Conservation (phyloP, 2,329 filamentous ascomycete species). For the Calonectria pseudoturangicola region DNA sequence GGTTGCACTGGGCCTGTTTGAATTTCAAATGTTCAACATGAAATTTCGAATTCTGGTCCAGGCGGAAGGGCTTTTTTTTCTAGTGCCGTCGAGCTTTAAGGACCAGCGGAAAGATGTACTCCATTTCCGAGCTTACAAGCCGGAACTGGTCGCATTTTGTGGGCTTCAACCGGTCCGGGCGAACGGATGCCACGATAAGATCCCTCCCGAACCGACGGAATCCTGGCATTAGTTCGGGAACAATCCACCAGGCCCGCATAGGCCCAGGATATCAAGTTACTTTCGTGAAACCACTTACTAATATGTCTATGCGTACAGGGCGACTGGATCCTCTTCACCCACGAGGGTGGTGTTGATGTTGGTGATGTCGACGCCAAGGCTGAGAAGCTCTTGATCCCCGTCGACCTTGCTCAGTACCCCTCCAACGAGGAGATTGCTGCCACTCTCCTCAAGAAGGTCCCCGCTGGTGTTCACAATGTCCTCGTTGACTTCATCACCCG, state of each 20-base stretch:
- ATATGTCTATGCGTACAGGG: constrained; percentile 75
- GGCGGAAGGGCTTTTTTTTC: constrained; percentile 32
- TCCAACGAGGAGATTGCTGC: constrained; percentile 95
- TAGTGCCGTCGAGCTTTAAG: constrained; percentile 26
- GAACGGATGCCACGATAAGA: constrained; percentile 63
- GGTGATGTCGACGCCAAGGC: constrained; percentile 99
- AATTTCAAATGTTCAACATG: constrained; percentile 12
- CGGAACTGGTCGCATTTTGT: constrained; percentile 50
- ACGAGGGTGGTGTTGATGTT: constrained; percentile 99
- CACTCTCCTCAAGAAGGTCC: constrained; percentile 92
- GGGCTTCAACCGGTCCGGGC: constrained; percentile 58
- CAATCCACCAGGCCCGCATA: constrained; percentile 42
- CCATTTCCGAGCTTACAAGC: constrained; percentile 44
- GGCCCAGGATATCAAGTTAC: constrained; percentile 31
- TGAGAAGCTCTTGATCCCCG: constrained; percentile 97
- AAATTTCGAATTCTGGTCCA: constrained; percentile 16
- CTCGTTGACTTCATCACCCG: constrained; percentile 99
- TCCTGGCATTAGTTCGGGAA: constrained; percentile 44
- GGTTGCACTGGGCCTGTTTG: constrained; percentile 3
- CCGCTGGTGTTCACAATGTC: constrained; percentile 96
- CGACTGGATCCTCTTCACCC: constrained; percentile 99
- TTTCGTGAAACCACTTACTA: constrained; percentile 45
- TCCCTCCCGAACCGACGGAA: constrained; percentile 44
- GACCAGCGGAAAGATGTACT: constrained; percentile 47
- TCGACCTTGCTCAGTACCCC: constrained; percentile 94